Evolutionary conservation across 1,139 yeast genomes (phyloP), one percentile per base, ranked within the genome.

Genomic region (Tardiomyces blankii): DNA sequence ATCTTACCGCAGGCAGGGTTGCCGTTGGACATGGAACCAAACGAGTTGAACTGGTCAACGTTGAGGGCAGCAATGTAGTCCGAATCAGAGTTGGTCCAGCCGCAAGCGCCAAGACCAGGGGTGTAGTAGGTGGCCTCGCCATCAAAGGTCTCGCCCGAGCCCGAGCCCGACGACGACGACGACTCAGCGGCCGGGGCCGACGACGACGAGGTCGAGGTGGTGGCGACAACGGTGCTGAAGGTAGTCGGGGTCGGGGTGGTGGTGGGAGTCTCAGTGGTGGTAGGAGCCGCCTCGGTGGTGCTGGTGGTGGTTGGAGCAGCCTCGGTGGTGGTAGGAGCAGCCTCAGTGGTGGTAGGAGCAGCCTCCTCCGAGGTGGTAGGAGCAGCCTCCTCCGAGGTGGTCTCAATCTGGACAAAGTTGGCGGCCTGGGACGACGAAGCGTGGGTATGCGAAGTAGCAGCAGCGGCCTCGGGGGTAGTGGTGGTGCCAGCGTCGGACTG

Each of bases 61-160:
- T 65, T 66, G 51, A 65, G 59, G 41, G 72, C 72, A 42, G 63
- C 70, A 53, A 79, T 71, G 53, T 62, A 63, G 56, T 80, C 84
- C 21, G 68, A 41, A 53, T 72, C 78, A 27, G 66, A 45, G 65
- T 62, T 72, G 50, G 68, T 63, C 47, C 54, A 49, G 42, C 85
- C 85, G 65, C 85, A 79, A 27, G 85, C 78, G 47, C 84, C 85
- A 49, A 78, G 63, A 19, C 79, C 82, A 27, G 77, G 64, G 43
- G 65, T 64, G 66, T 74, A 79, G 70, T 62, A 79, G 46, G 85
- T 79, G 52, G 81, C 84, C 48, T 77, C 68, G 49, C 85, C 84
- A 25, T 67, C 51, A 61, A 54, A 64, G 38, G 45, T 35, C 11
- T 43, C 46, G 42, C 51, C 54, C 52, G 43, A 16, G 30, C 62